phyloP scores from a whole-genome alignment of 176 grass and related monocot genomes.

The Bonia amplexicaulis region DNA sequence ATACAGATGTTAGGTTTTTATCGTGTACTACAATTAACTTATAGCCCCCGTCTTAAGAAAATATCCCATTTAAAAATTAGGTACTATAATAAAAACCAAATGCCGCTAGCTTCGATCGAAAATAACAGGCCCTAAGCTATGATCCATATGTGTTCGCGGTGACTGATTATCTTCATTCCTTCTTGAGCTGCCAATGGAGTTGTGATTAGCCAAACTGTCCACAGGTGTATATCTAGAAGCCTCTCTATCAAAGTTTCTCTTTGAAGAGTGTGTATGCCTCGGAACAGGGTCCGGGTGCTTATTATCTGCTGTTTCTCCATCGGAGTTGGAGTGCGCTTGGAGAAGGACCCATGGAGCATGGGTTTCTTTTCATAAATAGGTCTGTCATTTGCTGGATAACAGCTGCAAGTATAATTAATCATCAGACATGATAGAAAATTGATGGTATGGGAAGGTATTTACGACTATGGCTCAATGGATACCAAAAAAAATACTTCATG shows the following conservation, averaged over 20 bases:
- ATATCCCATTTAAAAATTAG: no score
- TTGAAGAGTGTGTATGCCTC: slow-evolving; percentile 21
- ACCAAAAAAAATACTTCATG: not conserved
- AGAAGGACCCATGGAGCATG: not conserved
- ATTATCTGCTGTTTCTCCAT: slow-evolving; percentile 12
- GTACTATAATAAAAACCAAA: no score
- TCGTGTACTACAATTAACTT: no score
- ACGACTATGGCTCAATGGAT: not conserved
- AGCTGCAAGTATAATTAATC: slow-evolving; percentile 30
- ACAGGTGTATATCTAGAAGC: not conserved
- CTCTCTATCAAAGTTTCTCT: slow-evolving; percentile 20
- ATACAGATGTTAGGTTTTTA: no score
- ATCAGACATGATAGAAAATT: not conserved
- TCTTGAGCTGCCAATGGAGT: not conserved
- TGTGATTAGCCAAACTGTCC: not conserved
- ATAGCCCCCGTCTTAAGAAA: no score
- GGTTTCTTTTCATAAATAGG: slow-evolving; percentile 34
- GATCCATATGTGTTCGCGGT: not conserved
- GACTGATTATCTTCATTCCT: slow-evolving; percentile 12
- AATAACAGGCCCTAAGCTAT: no score
- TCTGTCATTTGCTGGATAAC: slow-evolving; percentile 52
- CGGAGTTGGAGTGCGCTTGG: not conserved
- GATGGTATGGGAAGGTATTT: not conserved
- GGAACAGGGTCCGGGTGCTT: slow-evolving; percentile 30
- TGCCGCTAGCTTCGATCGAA: no score